Percentiles rank a stretch among this genome's conserved stretches.
phyloP scores from a whole-genome alignment of 768 basidiomycete species.

The Rhodosporidiobolus sp. region DNA sequence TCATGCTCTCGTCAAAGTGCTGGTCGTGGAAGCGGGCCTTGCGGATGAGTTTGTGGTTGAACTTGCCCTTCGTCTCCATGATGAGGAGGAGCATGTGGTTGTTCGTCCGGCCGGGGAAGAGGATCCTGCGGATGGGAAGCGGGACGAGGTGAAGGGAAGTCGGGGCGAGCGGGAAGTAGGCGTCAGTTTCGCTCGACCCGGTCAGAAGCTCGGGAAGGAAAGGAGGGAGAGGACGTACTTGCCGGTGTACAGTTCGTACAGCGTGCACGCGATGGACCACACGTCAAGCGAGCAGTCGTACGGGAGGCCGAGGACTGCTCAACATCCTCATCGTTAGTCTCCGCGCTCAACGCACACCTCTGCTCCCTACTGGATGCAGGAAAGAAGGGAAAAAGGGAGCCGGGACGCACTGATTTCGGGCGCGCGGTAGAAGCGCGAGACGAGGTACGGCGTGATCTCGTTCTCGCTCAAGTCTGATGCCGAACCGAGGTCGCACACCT shows the following conservation, averaged over 20 bases:
- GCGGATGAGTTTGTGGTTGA: constrained; percentile 91
- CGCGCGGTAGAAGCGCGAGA: constrained; percentile 94
- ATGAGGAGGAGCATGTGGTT: constrained; percentile 96
- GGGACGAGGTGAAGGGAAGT: neutral
- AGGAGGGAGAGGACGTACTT: constrained; percentile 17
- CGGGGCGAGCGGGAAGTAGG: neutral
- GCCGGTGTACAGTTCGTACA: constrained; percentile 67
- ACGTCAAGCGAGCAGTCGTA: constrained; percentile 91
- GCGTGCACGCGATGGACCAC: constrained; percentile 95
- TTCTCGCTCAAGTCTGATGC: constrained; percentile 91
- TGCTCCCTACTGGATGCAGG: too few relatives aligned
- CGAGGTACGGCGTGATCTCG: constrained; percentile 96
- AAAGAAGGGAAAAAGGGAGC: constrained; percentile 6
- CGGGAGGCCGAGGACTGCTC: constrained; percentile 82
- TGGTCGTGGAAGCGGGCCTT: constrained; percentile 84
- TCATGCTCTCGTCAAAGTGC: constrained; percentile 91
- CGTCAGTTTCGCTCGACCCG: too few relatives aligned
- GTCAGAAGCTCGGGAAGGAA: neutral
- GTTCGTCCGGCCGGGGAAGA: constrained; percentile 93
- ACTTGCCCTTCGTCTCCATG: constrained; percentile 96
- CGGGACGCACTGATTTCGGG: constrained; percentile 86
- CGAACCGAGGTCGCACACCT: constrained; percentile 95
- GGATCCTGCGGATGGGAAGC: constrained; percentile 86
- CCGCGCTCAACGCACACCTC: too few relatives aligned
- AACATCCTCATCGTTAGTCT: too few relatives aligned